These are phyloP conservation scores for sorghum (Sorghum bicolor) DNA, from an alignment of 176 grass and related monocot species.

Conservation along the genomic window DNA sequence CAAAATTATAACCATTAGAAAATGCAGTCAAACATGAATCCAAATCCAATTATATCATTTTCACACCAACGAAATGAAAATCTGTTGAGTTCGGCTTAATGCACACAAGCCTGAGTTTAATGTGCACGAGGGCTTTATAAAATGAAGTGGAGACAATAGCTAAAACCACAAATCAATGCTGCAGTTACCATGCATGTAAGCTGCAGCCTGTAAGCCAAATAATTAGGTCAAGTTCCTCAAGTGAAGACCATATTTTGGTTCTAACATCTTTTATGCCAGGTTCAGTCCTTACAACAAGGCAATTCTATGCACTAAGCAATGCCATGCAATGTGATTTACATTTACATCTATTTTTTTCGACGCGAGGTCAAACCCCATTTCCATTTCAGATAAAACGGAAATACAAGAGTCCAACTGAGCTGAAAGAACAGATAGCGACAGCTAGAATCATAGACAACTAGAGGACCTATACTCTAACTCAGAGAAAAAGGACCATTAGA, in stretches of 20 bases:
- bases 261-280: background rate
- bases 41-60: background rate
- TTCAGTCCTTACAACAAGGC: background rate
- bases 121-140: background rate
- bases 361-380: too few relatives aligned
- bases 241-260: background rate
- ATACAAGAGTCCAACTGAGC: too few relatives aligned
- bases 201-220: background rate
- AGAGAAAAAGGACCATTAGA: too few relatives aligned
- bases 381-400: too few relatives aligned
- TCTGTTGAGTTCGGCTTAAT: background rate
- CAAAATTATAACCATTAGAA: background rate
- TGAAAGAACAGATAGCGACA: too few relatives aligned
- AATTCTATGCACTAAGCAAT: background rate
- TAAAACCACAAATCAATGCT: background rate
- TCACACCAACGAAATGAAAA: background rate
- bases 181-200: background rate
- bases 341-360: background rate
- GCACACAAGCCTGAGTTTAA: background rate
- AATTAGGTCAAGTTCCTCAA: background rate
- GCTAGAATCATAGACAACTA: too few relatives aligned
- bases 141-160: background rate
- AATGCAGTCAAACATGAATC: background rate
- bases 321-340: background rate
- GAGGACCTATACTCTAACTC: too few relatives aligned